Base-by-base conservation (phyloP, 331 rosid species). In the Prunus yedoensis region DNA sequence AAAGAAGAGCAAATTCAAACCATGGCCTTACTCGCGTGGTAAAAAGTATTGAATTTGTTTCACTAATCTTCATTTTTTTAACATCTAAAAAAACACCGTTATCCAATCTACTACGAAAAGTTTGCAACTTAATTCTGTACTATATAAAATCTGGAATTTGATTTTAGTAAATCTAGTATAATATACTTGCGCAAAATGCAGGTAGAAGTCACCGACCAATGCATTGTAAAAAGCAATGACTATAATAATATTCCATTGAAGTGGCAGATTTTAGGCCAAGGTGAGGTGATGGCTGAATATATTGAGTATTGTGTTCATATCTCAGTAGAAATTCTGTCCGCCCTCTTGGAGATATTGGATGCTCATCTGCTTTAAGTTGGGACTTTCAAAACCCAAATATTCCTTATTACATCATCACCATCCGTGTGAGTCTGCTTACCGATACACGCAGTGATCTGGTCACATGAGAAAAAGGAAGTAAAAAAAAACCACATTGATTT, bases 381-480 rank as follows among this genome's bases (percentile, higher is more conserved):
- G 8, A 32, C 38, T 32, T 32, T 32, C 38, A 32, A 32, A 32
- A 32, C 38, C 38, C 38, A 32, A 32, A 32, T 32, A 32, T 32
- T 32, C 38, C 38, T 32, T 32, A 32, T 32, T 5, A 32, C 38
- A 32, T 32, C 38, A 32, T 35, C 41, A 35, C 41, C 41, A 35
- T 35, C 41, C 41, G 59, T 58, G 75, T 58, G 75, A 15, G 28
- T 35, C 41, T 68, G 64, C 43, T 60, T 74, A 25, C 71, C 79
- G 60, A 74, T 28, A 60, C 65, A 14, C 51, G 53, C 51, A 58
- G 75, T 32, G 38, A 56, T 57, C 17, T 14, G 74, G 32, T 52
- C 57, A 52, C 57, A 52, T 52, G 57, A 8, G 17, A 2, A n/a
- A 9, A 52, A 6, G 41, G 41, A 35, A 35, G 41, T 1, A 23